phyloP scores from a whole-genome alignment of 352 stramenopile genomes.

The Phytophthora europaea region DNA sequence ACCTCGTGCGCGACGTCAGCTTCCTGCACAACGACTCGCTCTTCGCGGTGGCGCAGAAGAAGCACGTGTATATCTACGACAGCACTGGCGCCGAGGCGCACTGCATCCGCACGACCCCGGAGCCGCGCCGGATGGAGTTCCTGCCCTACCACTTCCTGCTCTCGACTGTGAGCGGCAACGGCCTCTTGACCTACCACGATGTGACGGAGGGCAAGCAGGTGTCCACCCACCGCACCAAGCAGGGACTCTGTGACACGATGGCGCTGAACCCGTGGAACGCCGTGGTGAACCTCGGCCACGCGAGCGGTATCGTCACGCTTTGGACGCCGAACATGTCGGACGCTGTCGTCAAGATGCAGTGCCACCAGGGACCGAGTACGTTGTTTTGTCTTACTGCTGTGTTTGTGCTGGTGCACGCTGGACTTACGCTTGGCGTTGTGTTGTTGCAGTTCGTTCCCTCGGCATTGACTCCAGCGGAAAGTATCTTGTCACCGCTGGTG shows the following conservation, averaged over 20 bases:
- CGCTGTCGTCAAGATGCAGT: conserved; percentile 98
- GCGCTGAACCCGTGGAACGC: conserved; percentile 97
- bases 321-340: conserved; percentile 97
- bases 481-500: conserved; percentile 97
- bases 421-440: conserved; percentile 12
- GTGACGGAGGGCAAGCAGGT: conserved; percentile 96
- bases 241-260: conserved; percentile 94
- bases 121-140: conserved; percentile 96
- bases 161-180: conserved; percentile 93
- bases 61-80: conserved; percentile 99
- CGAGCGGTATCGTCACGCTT: conserved; percentile 98
- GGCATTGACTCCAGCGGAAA: conserved; percentile 94
- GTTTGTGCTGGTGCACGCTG: neutral
- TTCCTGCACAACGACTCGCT: conserved; percentile 99
- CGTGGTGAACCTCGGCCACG: conserved; percentile 97
- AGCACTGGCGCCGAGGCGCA: conserved; percentile 97
- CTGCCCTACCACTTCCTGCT: conserved; percentile 99
- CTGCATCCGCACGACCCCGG: conserved; percentile 93
- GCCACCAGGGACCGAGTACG: conserved; percentile 95
- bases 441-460: conserved; percentile 83
- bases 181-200: conserved; percentile 96
- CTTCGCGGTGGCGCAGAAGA: conserved; percentile 97
- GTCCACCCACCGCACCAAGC: conserved; percentile 92
- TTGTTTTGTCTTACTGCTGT: conserved; percentile 11
- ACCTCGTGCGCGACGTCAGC: conserved; percentile 95